Evolutionary conservation across 1,139 yeast genomes (phyloP).

Genomic region (Sugiyamaella sp.): DNA sequence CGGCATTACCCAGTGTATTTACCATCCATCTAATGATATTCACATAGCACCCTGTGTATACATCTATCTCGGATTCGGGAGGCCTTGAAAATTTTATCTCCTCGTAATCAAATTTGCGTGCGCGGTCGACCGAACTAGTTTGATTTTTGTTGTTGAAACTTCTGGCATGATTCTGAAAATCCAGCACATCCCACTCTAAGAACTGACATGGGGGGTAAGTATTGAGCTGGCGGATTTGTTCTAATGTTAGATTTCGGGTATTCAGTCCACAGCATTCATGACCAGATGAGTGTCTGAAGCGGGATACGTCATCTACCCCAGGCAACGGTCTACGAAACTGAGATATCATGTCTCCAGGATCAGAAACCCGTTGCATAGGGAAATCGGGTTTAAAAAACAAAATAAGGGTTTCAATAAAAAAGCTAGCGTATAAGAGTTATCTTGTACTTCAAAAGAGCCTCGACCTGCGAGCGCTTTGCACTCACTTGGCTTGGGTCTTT

Average conservation of each 20-base stretch:
- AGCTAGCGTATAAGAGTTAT: too few species aligned
- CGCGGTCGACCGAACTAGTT: neutral
- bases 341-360: too few species aligned
- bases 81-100: constrained; percentile 16
- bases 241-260: constrained; percentile 4
- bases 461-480: too few species aligned
- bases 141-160: neutral
- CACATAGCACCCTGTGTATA: constrained; percentile 16
- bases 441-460: too few species aligned
- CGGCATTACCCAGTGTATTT: neutral
- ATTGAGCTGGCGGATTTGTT: constrained; percentile 9
- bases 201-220: constrained; percentile 13
- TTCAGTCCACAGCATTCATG: too few species aligned
- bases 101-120: constrained; percentile 12
- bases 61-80: constrained; percentile 10
- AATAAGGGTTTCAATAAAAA: too few species aligned
- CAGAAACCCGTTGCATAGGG: too few species aligned
- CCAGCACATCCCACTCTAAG: constrained; percentile 9
- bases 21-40: constrained; percentile 17
- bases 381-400: too few species aligned
- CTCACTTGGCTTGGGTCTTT: too few species aligned
- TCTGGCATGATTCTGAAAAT: constrained; percentile 8
- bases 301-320: neutral
- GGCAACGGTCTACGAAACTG: constrained; percentile 10
- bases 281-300: too few species aligned